These are phyloP conservation scores for Talaromyces sp. DNA, from an alignment of 2,329 filamentous ascomycete species.

Conservation along the genomic window DNA sequence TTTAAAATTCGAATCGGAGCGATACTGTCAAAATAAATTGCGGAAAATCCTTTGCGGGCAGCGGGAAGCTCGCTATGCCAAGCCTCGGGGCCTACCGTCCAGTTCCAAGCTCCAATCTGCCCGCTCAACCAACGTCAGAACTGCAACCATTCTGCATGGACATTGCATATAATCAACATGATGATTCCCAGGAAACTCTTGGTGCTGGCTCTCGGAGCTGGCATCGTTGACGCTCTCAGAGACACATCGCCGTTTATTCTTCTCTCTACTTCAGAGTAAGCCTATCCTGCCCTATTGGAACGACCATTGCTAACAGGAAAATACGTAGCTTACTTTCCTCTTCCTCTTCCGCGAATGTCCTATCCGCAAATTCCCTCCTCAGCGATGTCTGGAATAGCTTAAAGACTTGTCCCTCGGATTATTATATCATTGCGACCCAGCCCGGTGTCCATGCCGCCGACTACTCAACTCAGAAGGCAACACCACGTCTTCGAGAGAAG, in stretches of 20 bases:
- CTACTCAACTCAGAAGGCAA: conserved; percentile 54
- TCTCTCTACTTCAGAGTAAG: conserved; percentile 79
- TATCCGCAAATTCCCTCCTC: conserved; percentile 44
- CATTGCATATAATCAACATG: conserved; percentile 20
- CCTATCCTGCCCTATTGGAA: background rate
- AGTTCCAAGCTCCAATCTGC: conserved; percentile 16
- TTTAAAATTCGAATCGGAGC: background rate
- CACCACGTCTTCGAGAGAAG: conserved; percentile 54
- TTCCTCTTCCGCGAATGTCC: conserved; percentile 41
- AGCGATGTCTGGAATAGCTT: conserved; percentile 50
- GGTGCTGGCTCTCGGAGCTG: conserved; percentile 53
- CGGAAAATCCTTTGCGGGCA: conserved; percentile 20
- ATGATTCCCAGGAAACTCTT: conserved; percentile 44
- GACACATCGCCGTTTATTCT: conserved; percentile 88
- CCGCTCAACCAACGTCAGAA: conserved; percentile 20
- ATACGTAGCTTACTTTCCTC: conserved; percentile 35
- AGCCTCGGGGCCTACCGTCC: conserved; percentile 19
- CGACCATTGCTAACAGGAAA: conserved; percentile 25
- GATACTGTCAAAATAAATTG: conserved; percentile 3
- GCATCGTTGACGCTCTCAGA: conserved; percentile 67
- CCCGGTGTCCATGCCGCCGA: conserved; percentile 70
- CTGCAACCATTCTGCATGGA: background rate
- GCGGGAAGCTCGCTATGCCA: conserved; percentile 20
- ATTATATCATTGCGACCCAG: conserved; percentile 76
- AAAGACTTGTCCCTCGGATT: conserved; percentile 65